Evolutionary conservation across 2,329 filamentous ascomycete species (phyloP).

Genomic region (Periconia sp.): DNA sequence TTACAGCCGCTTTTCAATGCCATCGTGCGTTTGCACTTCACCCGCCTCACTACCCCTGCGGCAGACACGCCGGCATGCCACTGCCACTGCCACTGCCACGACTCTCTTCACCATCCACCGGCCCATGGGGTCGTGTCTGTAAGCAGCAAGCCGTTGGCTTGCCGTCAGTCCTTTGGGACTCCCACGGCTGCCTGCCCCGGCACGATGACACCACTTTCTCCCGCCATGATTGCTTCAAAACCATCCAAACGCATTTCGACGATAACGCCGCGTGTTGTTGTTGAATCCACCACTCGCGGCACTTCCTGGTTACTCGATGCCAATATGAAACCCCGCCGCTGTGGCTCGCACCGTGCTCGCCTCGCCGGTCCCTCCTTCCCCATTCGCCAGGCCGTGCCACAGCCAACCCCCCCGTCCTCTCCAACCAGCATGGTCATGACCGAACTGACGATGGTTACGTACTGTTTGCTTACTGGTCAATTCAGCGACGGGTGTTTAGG

Average conservation of each 20-base stretch:
- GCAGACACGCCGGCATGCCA: not conserved
- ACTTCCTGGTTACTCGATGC: not conserved
- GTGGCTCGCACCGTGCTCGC: not conserved
- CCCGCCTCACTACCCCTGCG: constrained; percentile 3
- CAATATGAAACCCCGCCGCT: not conserved
- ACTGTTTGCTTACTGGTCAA: no score
- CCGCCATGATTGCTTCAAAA: constrained; percentile 23
- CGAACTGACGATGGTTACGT: no score
- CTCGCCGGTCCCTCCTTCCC: no score
- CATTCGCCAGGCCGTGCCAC: no score
- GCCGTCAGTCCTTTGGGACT: constrained; percentile 5
- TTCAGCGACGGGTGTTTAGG: no score
- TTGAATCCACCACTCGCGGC: not conserved
- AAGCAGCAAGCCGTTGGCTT: not conserved
- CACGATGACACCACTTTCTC: constrained; percentile 20
- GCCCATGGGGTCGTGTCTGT: not conserved
- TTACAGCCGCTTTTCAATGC: constrained; percentile 14
- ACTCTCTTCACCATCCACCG: not conserved
- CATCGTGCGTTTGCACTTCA: constrained; percentile 11
- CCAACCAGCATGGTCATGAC: no score
- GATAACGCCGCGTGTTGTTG: constrained; percentile 24
- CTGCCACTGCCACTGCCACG: no score
- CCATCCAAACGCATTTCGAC: constrained; percentile 22
- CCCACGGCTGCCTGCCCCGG: constrained; percentile 10
- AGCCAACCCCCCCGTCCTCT: no score